These are phyloP conservation scores for Arctium lappa DNA, from an alignment of 129 eudicot genomes.

Conservation along the genomic window DNA sequence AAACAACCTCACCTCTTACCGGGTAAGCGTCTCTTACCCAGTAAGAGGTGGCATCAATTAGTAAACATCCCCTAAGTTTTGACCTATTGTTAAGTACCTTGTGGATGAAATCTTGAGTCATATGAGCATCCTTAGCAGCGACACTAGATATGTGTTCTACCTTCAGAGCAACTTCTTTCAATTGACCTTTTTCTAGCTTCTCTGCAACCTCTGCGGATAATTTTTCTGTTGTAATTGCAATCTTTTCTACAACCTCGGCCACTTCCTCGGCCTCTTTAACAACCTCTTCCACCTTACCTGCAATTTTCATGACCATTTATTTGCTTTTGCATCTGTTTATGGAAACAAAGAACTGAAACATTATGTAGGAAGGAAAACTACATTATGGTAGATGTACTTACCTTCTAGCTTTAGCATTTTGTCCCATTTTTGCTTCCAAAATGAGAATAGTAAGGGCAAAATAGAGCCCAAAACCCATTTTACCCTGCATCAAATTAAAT, in stretches of 20 bases:
- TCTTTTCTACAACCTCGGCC: slow-evolving; percentile 62
- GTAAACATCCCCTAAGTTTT: neutral
- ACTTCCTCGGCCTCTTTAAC: slow-evolving; percentile 51
- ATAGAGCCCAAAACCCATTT: slow-evolving; percentile 57
- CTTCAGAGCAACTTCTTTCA: slow-evolving; percentile 48
- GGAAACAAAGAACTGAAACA: neutral
- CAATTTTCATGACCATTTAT: neutral
- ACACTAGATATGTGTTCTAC: slow-evolving; percentile 50
- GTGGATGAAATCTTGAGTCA: slow-evolving; percentile 44
- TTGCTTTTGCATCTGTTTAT: neutral
- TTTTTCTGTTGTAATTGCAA: slow-evolving; percentile 55
- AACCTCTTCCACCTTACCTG: slow-evolving; percentile 53
- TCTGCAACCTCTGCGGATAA: slow-evolving; percentile 50
- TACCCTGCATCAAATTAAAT: slow-evolving; percentile 34
- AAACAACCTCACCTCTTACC: neutral
- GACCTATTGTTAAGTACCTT: slow-evolving; percentile 35
- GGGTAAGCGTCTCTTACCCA: neutral
- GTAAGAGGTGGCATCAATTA: neutral
- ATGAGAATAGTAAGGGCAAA: slow-evolving; percentile 39
- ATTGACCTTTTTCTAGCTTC: slow-evolving; percentile 40
- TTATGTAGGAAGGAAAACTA: neutral
- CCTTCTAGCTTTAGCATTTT: slow-evolving; percentile 52
- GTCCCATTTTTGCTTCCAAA: slow-evolving; percentile 53
- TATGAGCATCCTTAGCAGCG: slow-evolving; percentile 50
- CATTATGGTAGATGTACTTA: slow-evolving; percentile 14